Evolutionary conservation across 257 asterid species (phyloP).

Genomic region (Nicotiana attenuata): DNA sequence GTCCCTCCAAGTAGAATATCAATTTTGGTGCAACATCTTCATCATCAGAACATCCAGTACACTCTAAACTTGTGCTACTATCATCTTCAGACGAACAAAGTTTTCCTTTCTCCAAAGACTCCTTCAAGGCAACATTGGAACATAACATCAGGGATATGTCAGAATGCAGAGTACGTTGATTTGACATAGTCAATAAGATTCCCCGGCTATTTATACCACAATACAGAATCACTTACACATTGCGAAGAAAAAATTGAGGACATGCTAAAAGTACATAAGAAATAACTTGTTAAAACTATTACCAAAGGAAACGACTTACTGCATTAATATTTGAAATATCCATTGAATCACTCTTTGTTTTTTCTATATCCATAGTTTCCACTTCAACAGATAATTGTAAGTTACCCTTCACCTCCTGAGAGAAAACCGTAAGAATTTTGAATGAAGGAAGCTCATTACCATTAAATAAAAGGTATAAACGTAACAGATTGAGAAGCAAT

Average conservation of each 20-base stretch:
- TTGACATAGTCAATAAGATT: neutral
- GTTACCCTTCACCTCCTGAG: slow-evolving; percentile 36
- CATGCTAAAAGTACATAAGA: slow-evolving; percentile 3
- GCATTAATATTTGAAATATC: slow-evolving; percentile 25
- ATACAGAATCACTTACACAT: neutral
- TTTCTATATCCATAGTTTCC: slow-evolving; percentile 31
- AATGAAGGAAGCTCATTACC: neutral
- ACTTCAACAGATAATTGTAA: slow-evolving; percentile 32
- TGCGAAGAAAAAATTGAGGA: neutral
- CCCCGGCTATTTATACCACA: neutral
- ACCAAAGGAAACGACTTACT: slow-evolving; percentile 33
- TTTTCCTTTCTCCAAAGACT: slow-evolving; percentile 33
- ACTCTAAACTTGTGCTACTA: slow-evolving; percentile 16
- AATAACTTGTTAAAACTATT: slow-evolving; percentile 4
- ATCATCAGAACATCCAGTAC: slow-evolving; percentile 28
- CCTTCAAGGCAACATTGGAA: slow-evolving; percentile 30
- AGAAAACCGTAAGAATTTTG: neutral
- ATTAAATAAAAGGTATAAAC: neutral
- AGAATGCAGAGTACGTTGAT: neutral
- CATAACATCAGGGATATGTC: neutral
- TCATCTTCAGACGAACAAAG: slow-evolving; percentile 29
- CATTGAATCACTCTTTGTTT: slow-evolving; percentile 22
- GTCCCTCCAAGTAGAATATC: slow-evolving; percentile 61
- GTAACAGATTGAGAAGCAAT: neutral
- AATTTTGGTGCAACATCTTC: slow-evolving; percentile 46